Percentiles rank a stretch among this genome's conserved stretches.
These are phyloP conservation scores for Penicillium robsamsonii DNA, from an alignment of 495 filamentous ascomycete genomes.

Conservation along the genomic window DNA sequence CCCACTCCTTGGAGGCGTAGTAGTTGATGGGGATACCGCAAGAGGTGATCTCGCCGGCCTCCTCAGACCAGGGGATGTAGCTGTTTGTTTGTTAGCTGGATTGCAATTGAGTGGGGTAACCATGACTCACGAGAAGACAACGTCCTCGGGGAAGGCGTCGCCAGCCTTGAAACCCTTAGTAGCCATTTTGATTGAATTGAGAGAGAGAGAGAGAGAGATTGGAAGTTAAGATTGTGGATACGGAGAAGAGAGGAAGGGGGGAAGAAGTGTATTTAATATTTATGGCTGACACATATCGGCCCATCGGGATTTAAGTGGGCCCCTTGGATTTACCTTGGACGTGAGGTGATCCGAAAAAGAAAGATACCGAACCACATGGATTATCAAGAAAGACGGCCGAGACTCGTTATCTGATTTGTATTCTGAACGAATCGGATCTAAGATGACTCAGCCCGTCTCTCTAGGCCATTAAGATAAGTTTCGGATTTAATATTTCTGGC, in stretches of 20 bases:
- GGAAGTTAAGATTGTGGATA: slow-evolving; percentile 15
- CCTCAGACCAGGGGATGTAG: slow-evolving; percentile 68
- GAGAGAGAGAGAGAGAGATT: slow-evolving; percentile 1
- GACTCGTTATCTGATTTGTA: slow-evolving; percentile 17
- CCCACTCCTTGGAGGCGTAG: slow-evolving; percentile 82
- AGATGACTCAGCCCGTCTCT: not conserved
- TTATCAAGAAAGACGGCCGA: slow-evolving; percentile 44
- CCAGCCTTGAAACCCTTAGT: slow-evolving; percentile 68
- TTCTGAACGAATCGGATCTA: not conserved
- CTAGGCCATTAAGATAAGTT: not conserved
- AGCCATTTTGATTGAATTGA: slow-evolving; percentile 13
- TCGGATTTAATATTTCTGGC: not conserved
- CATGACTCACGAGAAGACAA: slow-evolving; percentile 65
- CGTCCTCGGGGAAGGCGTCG: slow-evolving; percentile 77
- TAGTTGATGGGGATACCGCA: slow-evolving; percentile 80
- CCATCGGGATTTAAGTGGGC: slow-evolving; percentile 29
- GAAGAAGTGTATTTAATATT: slow-evolving; percentile 17
- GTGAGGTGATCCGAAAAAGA: slow-evolving; percentile 43
- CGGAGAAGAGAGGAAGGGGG: slow-evolving; percentile 14
- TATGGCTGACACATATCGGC: slow-evolving; percentile 33
- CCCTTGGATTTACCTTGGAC: not conserved
- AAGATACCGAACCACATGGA: slow-evolving; percentile 47
- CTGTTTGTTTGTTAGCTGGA: slow-evolving; percentile 32
- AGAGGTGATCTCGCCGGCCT: slow-evolving; percentile 60
- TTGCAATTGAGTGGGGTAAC: slow-evolving; percentile 9